Evolutionary conservation across 108 stramenopile species (phyloP).

Genomic region (Nitzschia sp.): DNA sequence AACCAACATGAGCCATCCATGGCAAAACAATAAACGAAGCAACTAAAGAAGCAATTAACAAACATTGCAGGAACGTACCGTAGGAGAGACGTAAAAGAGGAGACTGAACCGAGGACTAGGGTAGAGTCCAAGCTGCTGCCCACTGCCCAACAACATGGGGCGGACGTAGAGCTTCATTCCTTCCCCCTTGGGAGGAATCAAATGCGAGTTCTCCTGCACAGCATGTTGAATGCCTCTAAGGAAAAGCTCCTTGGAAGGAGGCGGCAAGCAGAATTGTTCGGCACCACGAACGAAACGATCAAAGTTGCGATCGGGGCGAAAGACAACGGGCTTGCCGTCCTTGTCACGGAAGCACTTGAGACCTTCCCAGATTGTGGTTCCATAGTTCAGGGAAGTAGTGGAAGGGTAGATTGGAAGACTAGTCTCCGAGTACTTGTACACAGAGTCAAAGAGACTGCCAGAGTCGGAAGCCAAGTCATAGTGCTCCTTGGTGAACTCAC

Average conservation of each 20-base stretch:
- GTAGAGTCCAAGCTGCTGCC: conserved; percentile 76
- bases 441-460: conserved; percentile 51
- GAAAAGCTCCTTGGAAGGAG: conserved; percentile 62
- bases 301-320: conserved; percentile 79
- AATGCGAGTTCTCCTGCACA: conserved; percentile 55
- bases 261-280: conserved; percentile 68
- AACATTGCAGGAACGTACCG: conserved; percentile 31
- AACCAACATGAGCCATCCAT: too few species aligned
- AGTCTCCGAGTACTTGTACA: conserved; percentile 53
- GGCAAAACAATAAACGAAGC: not conserved
- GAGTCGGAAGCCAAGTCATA: conserved; percentile 56
- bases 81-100: conserved; percentile 76
- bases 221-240: conserved; percentile 67
- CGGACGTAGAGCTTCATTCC: conserved; percentile 81
- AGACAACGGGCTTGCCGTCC: conserved; percentile 58
- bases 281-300: conserved; percentile 65
- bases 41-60: too few species aligned
- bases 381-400: conserved; percentile 79
- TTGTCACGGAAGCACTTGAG: conserved; percentile 70
- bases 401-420: conserved; percentile 63
- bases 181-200: conserved; percentile 72
- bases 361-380: conserved; percentile 87
- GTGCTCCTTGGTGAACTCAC: conserved; percentile 68
- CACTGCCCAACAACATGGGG: conserved; percentile 63
- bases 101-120: conserved; percentile 64